Percentiles rank a stretch among this genome's conserved stretches.
These are phyloP conservation scores for Dothistroma pini DNA, from an alignment of 2,329 filamentous ascomycete species.

Conservation along the genomic window DNA sequence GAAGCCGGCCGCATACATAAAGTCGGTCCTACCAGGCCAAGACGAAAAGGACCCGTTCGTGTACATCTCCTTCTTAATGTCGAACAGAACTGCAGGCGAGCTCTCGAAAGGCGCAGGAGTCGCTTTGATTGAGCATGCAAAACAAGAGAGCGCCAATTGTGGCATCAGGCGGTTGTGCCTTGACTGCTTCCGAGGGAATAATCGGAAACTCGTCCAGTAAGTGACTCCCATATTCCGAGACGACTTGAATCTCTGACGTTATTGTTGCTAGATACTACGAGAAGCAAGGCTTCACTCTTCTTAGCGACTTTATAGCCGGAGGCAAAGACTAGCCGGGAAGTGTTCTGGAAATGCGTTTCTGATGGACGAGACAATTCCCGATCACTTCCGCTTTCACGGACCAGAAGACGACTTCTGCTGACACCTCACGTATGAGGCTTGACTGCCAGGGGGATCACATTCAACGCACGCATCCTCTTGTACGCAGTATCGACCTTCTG, in stretches of 20 bases:
- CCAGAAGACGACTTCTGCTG: background rate
- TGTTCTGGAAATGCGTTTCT: constrained; percentile 17
- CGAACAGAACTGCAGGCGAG: constrained; percentile 13
- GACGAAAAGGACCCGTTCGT: constrained; percentile 15
- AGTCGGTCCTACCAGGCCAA: constrained; percentile 62
- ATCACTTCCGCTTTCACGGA: background rate
- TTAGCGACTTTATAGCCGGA: constrained; percentile 12
- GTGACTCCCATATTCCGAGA: background rate
- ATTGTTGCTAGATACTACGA: constrained; percentile 16
- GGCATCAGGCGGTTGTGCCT: constrained; percentile 16
- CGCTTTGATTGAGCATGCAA: constrained; percentile 15
- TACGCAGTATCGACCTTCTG: no score
- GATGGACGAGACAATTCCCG: background rate
- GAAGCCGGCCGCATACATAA: constrained; percentile 17
- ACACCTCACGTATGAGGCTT: background rate
- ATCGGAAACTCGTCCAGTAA: constrained; percentile 17
- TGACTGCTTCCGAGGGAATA: constrained; percentile 21
- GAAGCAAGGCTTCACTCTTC: constrained; percentile 15
- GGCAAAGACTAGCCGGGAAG: constrained; percentile 16
- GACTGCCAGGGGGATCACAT: no score
- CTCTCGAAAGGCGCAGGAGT: constrained; percentile 12
- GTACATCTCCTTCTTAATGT: constrained; percentile 19
- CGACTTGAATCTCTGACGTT: background rate
- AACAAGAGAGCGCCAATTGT: constrained; percentile 2
- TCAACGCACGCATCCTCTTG: no score